Base-by-base conservation (phyloP, 495 filamentous ascomycete genomes). In the Hypoxylon intermedium region DNA sequence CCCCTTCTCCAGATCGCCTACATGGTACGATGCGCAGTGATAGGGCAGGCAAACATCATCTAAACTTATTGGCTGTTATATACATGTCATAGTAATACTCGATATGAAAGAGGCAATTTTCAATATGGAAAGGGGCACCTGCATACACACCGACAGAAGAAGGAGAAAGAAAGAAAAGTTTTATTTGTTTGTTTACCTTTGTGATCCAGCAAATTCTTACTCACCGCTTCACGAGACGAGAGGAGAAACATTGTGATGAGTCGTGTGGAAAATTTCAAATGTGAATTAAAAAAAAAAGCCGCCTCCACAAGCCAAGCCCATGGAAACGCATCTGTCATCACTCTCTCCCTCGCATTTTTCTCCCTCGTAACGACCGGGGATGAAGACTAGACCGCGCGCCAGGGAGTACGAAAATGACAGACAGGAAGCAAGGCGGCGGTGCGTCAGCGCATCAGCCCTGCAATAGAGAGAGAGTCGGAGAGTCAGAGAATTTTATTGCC, bases 371-470 rank as follows among this genome's bases (percentile, higher is more conserved):
- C 38, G 23, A 43, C 30, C 40, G 41, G 43, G 30, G 38, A 52
- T 23, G 13, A 23, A 19, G 30, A 20, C 13, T 56, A 37, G 16
- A 36, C 33, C 36, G 16, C 31, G 31, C 26, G 31, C 53, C 48
- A 53, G 41, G 55, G 40, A 42, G 54, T 24, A 50, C 49, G 60
- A 53, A 41, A 58, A 65, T 59, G 55, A 65, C 61, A 56, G 44
- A 45, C 61, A 65, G 50, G 61, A 54, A 36, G 53, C 42, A 63
- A 48, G 51, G 34, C 34, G 40, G 50, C 50, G 42, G 49, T 50
- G 60, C 49, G 54, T 58, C 60, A 65, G 59, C 55, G 40, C 55
- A 55, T 65, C 61, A 65, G 61, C 61, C 61, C 61, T 65, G 61
- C 55, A 19, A 60, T 47, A 53, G 42, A 13, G 46, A 51, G 15